Conservation (phyloP, 768 basidiomycete genomes). For the Cyclocybe aegerita region DNA sequence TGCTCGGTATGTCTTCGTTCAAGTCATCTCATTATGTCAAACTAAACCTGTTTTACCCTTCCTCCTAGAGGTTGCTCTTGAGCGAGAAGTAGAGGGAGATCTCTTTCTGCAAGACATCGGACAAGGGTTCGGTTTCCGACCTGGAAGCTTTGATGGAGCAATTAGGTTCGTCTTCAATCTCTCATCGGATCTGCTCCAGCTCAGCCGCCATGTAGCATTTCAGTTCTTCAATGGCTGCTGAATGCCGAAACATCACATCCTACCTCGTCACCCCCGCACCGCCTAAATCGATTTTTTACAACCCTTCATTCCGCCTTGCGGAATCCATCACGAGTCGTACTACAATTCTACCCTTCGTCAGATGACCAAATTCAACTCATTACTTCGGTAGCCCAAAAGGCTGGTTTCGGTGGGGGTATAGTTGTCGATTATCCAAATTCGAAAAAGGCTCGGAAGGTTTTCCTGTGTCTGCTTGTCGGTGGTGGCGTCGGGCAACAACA, state of each 20-base stretch:
- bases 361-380: slow-evolving; percentile 98
- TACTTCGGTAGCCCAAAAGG: slow-evolving; percentile 87
- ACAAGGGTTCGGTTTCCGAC: slow-evolving; percentile 95
- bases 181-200: neutral
- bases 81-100: slow-evolving; percentile 94
- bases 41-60: neutral
- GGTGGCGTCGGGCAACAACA: slow-evolving; percentile 63
- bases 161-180: slow-evolving; percentile 65
- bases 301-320: slow-evolving; percentile 84
- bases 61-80: slow-evolving; percentile 84
- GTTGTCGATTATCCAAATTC: slow-evolving; percentile 98
- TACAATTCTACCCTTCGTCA: slow-evolving; percentile 95
- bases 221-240: slow-evolving; percentile 97
- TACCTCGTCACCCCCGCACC: slow-evolving; percentile 87
- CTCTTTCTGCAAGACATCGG: slow-evolving; percentile 97
- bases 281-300: slow-evolving; percentile 86
- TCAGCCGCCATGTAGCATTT: slow-evolving; percentile 60
- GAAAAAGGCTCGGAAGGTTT: slow-evolving; percentile 93
- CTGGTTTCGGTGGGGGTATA: slow-evolving; percentile 95
- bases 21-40: neutral
- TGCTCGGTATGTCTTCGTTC: slow-evolving; percentile 73
- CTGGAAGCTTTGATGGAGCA: slow-evolving; percentile 96
- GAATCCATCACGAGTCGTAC: slow-evolving; percentile 81
- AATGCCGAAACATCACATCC: slow-evolving; percentile 93
- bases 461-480: slow-evolving; percentile 90